Conservation (phyloP, 768 basidiomycete genomes). For the Kwoniella sp. region DNA sequence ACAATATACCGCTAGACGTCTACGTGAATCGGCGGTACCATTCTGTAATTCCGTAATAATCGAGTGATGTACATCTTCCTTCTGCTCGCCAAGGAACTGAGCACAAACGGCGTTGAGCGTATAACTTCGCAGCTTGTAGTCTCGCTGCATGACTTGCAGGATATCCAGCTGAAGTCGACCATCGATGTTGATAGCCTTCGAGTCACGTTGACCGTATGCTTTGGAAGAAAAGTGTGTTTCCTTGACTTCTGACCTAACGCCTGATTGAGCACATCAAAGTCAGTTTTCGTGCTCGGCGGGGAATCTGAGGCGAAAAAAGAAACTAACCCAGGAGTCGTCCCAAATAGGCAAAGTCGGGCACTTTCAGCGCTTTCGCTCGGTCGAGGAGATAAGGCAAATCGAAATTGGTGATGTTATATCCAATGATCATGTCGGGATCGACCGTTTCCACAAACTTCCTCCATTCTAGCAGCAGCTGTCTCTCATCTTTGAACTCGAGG, state of each 20-base stretch:
- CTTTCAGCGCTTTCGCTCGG: constrained; percentile 79
- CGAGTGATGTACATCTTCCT: constrained; percentile 98
- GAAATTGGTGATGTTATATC: constrained; percentile 92
- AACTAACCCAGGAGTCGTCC: constrained; percentile 73
- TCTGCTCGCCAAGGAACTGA: constrained; percentile 96
- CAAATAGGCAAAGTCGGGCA: constrained; percentile 68
- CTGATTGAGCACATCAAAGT: constrained; percentile 58
- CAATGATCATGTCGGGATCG: constrained; percentile 94
- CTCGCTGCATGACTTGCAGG: constrained; percentile 96
- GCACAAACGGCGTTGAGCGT: constrained; percentile 97
- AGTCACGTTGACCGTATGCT: constrained; percentile 95
- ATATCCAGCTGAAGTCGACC: constrained; percentile 94
- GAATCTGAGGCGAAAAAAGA: background rate
- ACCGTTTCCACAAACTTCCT: constrained; percentile 82
- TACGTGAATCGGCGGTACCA: constrained; percentile 86
- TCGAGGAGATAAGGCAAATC: constrained; percentile 97
- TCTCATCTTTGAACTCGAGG: constrained; percentile 75
- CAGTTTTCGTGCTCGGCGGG: background rate
- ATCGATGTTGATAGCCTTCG: constrained; percentile 86
- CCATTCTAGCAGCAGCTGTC: constrained; percentile 77
- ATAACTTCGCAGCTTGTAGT: constrained; percentile 95
- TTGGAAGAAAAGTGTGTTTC: constrained; percentile 97
- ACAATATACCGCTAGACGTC: constrained; percentile 95
- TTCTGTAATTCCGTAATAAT: constrained; percentile 98
- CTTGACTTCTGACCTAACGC: constrained; percentile 74